A percentile compares a stretch with the other conserved stretches of the same genome.
Evolutionary conservation across 208 protist genomes (phyloP).

Genomic region (Trypanosoma rangeli): DNA sequence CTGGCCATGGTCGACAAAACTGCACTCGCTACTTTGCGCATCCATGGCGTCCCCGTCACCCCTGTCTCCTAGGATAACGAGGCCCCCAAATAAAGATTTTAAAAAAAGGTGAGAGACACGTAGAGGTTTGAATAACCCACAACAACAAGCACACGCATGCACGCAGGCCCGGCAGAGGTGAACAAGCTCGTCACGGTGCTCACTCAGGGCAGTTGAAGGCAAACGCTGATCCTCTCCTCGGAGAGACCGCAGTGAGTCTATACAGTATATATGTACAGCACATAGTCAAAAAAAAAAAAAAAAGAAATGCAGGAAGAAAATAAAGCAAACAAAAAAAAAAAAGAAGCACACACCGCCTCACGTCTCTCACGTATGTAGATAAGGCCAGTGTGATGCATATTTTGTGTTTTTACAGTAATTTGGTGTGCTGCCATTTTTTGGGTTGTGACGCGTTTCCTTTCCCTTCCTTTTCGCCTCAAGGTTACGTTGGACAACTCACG

Average conservation of each 20-base stretch:
- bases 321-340: no score
- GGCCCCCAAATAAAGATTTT: neutral
- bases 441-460: neutral
- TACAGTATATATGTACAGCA: neutral
- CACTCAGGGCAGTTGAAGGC: no score
- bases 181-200: no score
- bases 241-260: neutral
- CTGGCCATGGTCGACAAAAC: conserved; percentile 30
- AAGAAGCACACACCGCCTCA: no score
- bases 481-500: neutral
- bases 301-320: conserved; percentile 20
- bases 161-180: no score
- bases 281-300: conserved; percentile 8
- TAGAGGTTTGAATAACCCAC: no score
- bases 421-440: neutral
- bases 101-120: no score
- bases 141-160: no score
- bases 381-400: neutral
- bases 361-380: conserved; percentile 1
- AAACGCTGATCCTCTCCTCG: no score
- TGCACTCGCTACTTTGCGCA: conserved; percentile 20
- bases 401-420: neutral
- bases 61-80: neutral
- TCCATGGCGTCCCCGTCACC: neutral
- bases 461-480: neutral